Evolutionary conservation across 441 rosid species (phyloP), one percentile per base, ranked within the genome.

Genomic region (Populus tomentosa): DNA sequence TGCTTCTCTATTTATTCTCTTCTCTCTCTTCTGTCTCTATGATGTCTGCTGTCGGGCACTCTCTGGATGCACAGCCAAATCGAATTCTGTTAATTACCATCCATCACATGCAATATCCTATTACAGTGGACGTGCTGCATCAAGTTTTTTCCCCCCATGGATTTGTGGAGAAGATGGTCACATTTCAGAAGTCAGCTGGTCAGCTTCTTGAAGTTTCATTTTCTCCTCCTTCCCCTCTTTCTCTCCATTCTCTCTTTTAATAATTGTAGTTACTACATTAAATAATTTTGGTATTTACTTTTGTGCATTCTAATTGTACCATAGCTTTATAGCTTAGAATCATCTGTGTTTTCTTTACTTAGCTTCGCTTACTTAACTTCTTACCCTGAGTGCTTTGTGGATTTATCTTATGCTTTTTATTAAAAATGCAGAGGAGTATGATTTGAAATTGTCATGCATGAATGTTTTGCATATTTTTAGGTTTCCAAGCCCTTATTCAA

Each of bases 111-210:
- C 91, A 94, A 80, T 96, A 96, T 82, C 99, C 99, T 81, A 96
- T 96, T 79, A 96, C 99, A 0, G 99, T 96, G 89, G 99, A 96
- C 71, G 98, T 96, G 83, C 95, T 96, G 82, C 99, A 96, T 78
- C 99, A 90, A 89, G 98, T 96, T 78, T 96, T 96, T 84, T 94
- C 97, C 85, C 93, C 98, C 75, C 88, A 91, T 89, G 99, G 99
- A 86, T 87, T 81, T 88, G 97, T 96, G 81, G 99, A 96, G 90
- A 96, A 96, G 95, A 90, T 96, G 50, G 98, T 96, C 87, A 96
- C 98, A 18, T 96, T 96, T 86, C 99, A 96, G 91, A 96, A 96
- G 92, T 96, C 98, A 76, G 99, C 99, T 82, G 99, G 99, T 95
- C 90, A 90, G 94, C 89, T 85, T 80, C 89, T 85, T 83, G 85